Evolutionary conservation across 139 green algal genomes (phyloP), one percentile per base, ranked within the genome.

Genomic region (Haematococcus lacustris): DNA sequence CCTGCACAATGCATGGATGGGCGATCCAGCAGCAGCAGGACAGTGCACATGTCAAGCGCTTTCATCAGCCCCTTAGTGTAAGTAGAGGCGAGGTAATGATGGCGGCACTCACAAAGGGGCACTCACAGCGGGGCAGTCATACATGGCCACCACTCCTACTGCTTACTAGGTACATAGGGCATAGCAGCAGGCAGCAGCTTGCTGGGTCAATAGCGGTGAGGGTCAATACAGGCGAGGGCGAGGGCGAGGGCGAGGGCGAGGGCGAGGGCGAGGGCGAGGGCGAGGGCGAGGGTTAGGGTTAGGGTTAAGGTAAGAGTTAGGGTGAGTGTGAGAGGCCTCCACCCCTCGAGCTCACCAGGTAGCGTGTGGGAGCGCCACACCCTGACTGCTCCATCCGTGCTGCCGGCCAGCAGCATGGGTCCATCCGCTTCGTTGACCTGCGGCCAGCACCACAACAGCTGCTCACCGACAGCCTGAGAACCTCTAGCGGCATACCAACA

Each of bases 371-470:
- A 71, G 47, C 91, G 83, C 90, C 90, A 94, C 6, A 94, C 79
- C 2, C 88, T 81, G 68, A 94, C 87, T 1, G 79, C 73, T 0
- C 91, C 91, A 64, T 96, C 89, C 28, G 77, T 76, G 2, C 73
- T 77, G 61, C 89, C 86, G 0, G 77, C 71, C 67, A 93, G 73
- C 59, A 96, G 77, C 75, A 95, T 68, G 32, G 84, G 86, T 25
- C 76, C 80, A 62, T 89, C 77, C n/a, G 87, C 66, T 76, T 93
- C 84, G 61, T 94, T 95, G 34, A 96, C 69, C 76, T 93, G 87
- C 63, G 73, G 77, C 4, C 38, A 88, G 67, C 28, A 75, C 73
- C 1, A 74, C 71, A 21, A 83, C 68, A 30, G 62, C 33, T 25
- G 17, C 60, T 9, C 17, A 38, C 4, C 17, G 13, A 23, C 60